Conservation (phyloP, 768 basidiomycete genomes). For the Auricularia heimuer region DNA sequence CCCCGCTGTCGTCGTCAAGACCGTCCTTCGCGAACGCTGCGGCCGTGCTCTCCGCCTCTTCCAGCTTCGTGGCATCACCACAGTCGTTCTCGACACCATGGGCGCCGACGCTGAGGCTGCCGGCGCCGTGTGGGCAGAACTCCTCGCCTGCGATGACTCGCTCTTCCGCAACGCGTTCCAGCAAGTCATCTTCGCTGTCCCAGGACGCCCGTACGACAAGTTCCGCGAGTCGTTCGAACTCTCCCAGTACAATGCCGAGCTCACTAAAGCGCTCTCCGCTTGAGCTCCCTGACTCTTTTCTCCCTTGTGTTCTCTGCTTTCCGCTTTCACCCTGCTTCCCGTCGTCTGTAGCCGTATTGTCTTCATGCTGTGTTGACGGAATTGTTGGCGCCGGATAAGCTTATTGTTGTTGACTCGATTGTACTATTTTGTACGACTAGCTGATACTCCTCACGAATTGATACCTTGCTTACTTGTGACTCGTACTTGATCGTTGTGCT, state of each 20-base stretch:
- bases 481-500: too few species aligned
- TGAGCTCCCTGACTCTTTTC: not conserved
- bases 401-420: not conserved
- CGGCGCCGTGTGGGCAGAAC: not conserved
- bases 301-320: not conserved
- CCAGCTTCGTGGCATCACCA: not conserved
- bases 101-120: not conserved
- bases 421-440: too few species aligned
- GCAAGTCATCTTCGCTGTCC: not conserved
- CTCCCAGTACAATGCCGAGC: not conserved
- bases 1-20: not conserved
- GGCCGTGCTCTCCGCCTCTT: not conserved
- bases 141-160: not conserved
- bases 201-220: not conserved
- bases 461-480: too few species aligned
- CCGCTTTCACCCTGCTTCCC: too few species aligned
- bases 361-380: not conserved
- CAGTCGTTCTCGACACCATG: not conserved
- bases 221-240: not conserved
- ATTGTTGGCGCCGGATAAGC: not conserved
- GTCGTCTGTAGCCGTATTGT: not conserved
- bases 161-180: not conserved
- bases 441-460: too few species aligned
- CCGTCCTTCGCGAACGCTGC: not conserved
- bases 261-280: not conserved